Percentiles rank a stretch among this genome's conserved stretches.
Evolutionary conservation across 495 filamentous ascomycete genomes (phyloP).

Genomic region (Neurospora tetraspora): DNA sequence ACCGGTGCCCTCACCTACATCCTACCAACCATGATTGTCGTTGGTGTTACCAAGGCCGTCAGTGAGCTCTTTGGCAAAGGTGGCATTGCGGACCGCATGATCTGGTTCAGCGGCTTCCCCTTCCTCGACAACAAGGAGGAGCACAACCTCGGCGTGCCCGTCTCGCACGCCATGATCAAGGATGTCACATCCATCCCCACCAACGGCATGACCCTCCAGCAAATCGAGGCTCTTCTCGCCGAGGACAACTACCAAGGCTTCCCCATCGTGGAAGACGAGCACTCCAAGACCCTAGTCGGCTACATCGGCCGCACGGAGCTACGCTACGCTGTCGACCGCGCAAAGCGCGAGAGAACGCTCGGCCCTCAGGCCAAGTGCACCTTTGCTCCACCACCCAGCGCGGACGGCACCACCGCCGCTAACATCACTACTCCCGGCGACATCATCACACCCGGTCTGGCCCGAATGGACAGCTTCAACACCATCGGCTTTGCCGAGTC

Average conservation of each 20-base stretch:
- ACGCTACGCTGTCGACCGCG: conserved; percentile 81
- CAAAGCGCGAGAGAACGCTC: conserved; percentile 64
- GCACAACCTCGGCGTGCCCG: conserved; percentile 91
- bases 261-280: conserved; percentile 74
- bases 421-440: conserved; percentile 32
- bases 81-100: conserved; percentile 96
- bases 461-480: conserved; percentile 19
- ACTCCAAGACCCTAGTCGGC: conserved; percentile 64
- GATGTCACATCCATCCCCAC: conserved; percentile 66
- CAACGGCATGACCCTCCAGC: conserved; percentile 60
- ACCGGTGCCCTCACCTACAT: conserved; percentile 95
- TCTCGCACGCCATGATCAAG: conserved; percentile 84
- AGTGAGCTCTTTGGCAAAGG: conserved; percentile 87
- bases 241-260: conserved; percentile 91
- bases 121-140: conserved; percentile 98
- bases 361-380: conserved; percentile 57
- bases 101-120: conserved; percentile 97
- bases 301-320: conserved; percentile 95
- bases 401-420: conserved; percentile 18
- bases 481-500: conserved; percentile 7
- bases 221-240: conserved; percentile 62
- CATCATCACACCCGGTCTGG: conserved; percentile 36
- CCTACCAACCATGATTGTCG: conserved; percentile 96
- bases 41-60: conserved; percentile 92
- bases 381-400: conserved; percentile 53